Percentiles rank a stretch among this genome's conserved stretches.
These are phyloP conservation scores for Vanilla planifolia DNA, from an alignment of 106 monocot genomes.

Conservation along the genomic window DNA sequence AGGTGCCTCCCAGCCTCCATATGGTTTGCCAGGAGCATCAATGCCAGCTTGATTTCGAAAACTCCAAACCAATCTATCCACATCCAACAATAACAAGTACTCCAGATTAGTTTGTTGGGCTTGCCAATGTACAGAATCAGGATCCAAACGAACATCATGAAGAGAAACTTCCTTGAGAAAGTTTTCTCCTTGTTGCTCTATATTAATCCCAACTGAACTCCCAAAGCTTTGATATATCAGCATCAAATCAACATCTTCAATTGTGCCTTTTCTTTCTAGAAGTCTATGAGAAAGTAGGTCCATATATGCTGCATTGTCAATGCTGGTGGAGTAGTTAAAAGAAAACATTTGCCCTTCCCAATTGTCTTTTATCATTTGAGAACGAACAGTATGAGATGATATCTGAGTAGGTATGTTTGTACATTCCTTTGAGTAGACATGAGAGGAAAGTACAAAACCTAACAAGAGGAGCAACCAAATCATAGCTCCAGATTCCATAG, in stretches of 20 bases:
- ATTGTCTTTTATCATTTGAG: slow-evolving; percentile 26
- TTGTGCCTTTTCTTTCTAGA: slow-evolving; percentile 10
- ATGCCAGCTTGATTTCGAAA: slow-evolving; percentile 75
- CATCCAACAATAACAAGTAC: slow-evolving; percentile 76
- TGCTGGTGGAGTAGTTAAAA: slow-evolving; percentile 45
- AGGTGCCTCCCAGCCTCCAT: slow-evolving; percentile 85
- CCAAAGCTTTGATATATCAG: slow-evolving; percentile 57
- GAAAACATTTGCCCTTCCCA: slow-evolving; percentile 32
- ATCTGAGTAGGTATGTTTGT: slow-evolving; percentile 56
- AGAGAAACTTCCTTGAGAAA: slow-evolving; percentile 68
- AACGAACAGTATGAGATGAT: slow-evolving; percentile 56
- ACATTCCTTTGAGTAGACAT: slow-evolving; percentile 50
- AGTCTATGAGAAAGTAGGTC: slow-evolving; percentile 51
- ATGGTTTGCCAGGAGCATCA: slow-evolving; percentile 42
- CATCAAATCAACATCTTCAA: slow-evolving; percentile 53
- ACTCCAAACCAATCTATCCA: slow-evolving; percentile 75
- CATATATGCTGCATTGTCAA: slow-evolving; percentile 71
- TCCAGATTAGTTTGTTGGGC: slow-evolving; percentile 91
- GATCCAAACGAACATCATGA: slow-evolving; percentile 70
- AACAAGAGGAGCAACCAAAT: slow-evolving; percentile 13
- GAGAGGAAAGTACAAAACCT: not conserved
- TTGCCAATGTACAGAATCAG: slow-evolving; percentile 53
- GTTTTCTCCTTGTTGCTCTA: slow-evolving; percentile 9
- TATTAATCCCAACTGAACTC: slow-evolving; percentile 10
- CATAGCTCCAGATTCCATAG: slow-evolving; percentile 11